Evolutionary conservation across 176 grass and related monocot species (phyloP), one percentile per base, ranked within the genome.

Genomic region (Oryza rufipogon): DNA sequence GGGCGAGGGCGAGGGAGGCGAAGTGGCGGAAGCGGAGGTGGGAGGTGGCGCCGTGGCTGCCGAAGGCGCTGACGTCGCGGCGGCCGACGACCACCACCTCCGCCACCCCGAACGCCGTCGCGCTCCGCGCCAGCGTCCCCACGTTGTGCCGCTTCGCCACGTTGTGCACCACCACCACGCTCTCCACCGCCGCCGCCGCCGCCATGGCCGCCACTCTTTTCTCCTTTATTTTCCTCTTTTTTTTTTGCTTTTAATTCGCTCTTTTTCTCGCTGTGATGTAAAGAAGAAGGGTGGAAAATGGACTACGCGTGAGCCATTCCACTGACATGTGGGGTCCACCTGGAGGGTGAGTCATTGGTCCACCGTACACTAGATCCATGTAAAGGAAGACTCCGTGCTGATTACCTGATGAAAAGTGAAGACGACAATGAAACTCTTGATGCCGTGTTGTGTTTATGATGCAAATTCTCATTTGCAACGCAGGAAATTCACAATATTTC

Each of bases 111-210:
- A 94, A 95, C 42, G 91, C 93, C 45, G 91, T 93, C 23, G 91
- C 89, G 75, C 96, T 98, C 65, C 93, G 86, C 34, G 91, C 87
- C 70, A 95, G 84, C 14, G 93, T 98, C 19, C 96, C 96, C 49
- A 98, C 89, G 76, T 95, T 98, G 87, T 95, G 95, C 73, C 95
- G 87, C 75, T 95, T 95, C 10, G 92, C 92, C 71, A 98, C 89
- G 85, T 95, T 95, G 91, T 95, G 93, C 28, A 92, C 91, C 48
- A 94, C 76, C 48, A 92, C 83, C 42, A 98, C 42, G 89, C 94
- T 93, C 84, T 91, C 90, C 70, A 33, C 85, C 1, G 51, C 66
- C 38, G 14, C 51, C 51, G 34, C 36, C 36, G 36, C 52, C 16
- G 67, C 68, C 71, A 16, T 46, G 64, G 23, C 54, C 80, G 8